Evolutionary conservation across 2,329 filamentous ascomycete species (phyloP).

Genomic region (Rachicladosporium sp.): DNA sequence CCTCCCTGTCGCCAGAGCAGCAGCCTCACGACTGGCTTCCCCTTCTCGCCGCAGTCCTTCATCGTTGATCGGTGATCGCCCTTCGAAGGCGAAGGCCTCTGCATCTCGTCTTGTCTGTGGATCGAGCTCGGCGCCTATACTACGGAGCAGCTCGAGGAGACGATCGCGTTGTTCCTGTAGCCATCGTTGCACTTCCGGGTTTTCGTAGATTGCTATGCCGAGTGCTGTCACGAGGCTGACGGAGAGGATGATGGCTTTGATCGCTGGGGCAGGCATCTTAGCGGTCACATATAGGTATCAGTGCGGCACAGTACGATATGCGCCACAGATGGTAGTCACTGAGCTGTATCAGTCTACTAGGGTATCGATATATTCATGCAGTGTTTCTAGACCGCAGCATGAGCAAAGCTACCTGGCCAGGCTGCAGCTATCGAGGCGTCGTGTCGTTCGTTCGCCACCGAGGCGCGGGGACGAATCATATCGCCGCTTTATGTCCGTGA

Average conservation of each 20-base stretch:
- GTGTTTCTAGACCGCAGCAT: too few species aligned
- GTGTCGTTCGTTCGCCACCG: too few species aligned
- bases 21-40: constrained; percentile 19
- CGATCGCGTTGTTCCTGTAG: constrained; percentile 48
- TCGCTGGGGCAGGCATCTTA: constrained; percentile 13
- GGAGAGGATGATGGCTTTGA: constrained; percentile 44
- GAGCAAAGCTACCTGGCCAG: too few species aligned
- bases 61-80: constrained; percentile 20
- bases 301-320: too few species aligned
- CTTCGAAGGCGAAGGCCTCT: constrained; percentile 26
- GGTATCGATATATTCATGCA: too few species aligned
- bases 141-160: constrained; percentile 46
- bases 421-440: too few species aligned
- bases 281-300: too few species aligned
- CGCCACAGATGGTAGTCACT: too few species aligned
- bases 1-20: constrained; percentile 24
- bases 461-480: too few species aligned
- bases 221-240: constrained; percentile 50
- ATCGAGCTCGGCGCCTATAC: constrained; percentile 48
- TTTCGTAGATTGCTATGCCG: constrained; percentile 51
- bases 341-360: too few species aligned
- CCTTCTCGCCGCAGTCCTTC: constrained; percentile 18
- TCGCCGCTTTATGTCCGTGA: too few species aligned
- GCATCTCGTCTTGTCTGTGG: constrained; percentile 28
- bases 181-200: constrained; percentile 51